These are phyloP conservation scores for Aspergillus asperescens DNA, from an alignment of 495 filamentous ascomycete genomes.

Conservation along the genomic window DNA sequence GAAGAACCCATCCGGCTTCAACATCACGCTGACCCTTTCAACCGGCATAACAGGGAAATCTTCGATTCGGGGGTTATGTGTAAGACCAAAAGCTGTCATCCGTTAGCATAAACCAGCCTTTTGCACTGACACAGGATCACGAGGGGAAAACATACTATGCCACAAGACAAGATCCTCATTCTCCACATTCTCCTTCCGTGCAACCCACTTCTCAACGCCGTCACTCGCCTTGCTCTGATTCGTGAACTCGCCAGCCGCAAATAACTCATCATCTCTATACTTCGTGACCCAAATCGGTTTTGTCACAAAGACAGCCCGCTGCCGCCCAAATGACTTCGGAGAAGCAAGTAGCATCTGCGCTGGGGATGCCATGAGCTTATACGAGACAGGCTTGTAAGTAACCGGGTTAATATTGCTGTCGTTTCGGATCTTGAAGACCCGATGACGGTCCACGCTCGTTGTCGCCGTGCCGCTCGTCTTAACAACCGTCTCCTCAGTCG, in stretches of 20 bases:
- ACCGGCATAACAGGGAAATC: constrained; percentile 65
- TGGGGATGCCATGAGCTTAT: constrained; percentile 67
- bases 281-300: constrained; percentile 78
- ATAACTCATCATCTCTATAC: constrained; percentile 76
- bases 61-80: constrained; percentile 55
- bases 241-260: constrained; percentile 77
- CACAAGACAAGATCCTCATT: constrained; percentile 42
- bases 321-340: constrained; percentile 61
- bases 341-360: constrained; percentile 78
- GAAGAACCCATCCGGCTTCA: constrained; percentile 73
- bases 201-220: constrained; percentile 39
- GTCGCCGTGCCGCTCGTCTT: constrained; percentile 58
- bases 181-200: constrained; percentile 45
- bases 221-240: constrained; percentile 69
- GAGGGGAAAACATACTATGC: constrained; percentile 35
- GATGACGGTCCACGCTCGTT: constrained; percentile 56
- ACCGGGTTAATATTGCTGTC: constrained; percentile 59
- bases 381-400: constrained; percentile 71
- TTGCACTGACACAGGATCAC: too few species aligned
- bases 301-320: constrained; percentile 77
- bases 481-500: constrained; percentile 55
- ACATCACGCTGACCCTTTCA: constrained; percentile 47
- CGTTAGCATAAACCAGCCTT: too few species aligned
- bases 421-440: constrained; percentile 81
- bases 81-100: constrained; percentile 51